Conservation (phyloP, 805 yeast genomes). For the Zygotorulaspora sp. region DNA sequence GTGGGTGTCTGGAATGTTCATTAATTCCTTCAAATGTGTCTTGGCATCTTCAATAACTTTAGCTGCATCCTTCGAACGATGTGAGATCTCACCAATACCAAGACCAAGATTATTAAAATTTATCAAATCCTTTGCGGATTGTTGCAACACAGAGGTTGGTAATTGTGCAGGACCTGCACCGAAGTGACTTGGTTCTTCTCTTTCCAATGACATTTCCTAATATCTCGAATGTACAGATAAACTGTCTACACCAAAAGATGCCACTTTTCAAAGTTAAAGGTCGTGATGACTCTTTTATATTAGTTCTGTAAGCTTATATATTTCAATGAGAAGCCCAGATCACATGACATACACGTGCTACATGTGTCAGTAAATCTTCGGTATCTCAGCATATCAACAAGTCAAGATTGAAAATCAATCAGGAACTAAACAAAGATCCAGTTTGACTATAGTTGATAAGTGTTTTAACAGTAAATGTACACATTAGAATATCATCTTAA, state of each 20-base stretch:
- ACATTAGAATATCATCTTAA: too few relatives aligned
- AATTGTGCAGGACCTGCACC: slow-evolving; percentile 99
- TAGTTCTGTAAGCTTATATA: too few relatives aligned
- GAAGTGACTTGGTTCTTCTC: slow-evolving; percentile 75
- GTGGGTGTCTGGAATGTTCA: slow-evolving; percentile 83
- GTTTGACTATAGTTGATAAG: too few relatives aligned
- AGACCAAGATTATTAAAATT: slow-evolving; percentile 66
- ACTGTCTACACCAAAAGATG: too few relatives aligned
- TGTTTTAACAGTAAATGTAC: too few relatives aligned
- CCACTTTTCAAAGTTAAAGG: not conserved
- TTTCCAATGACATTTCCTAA: slow-evolving; percentile 39
- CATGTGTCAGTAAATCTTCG: too few relatives aligned
- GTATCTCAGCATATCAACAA: too few relatives aligned
- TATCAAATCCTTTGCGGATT: slow-evolving; percentile 81
- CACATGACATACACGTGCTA: too few relatives aligned
- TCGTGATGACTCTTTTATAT: not conserved
- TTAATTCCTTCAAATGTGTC: slow-evolving; percentile 54
- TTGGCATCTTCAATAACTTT: slow-evolving; percentile 75
- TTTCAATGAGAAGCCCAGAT: too few relatives aligned
- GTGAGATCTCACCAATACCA: slow-evolving; percentile 95
- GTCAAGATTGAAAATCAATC: too few relatives aligned
- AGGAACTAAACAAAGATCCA: too few relatives aligned
- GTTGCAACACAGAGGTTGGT: slow-evolving; percentile 77
- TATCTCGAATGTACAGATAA: not conserved
- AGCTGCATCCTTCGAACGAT: slow-evolving; percentile 81